A percentile compares a stretch with the other conserved stretches of the same genome.
phyloP scores from a whole-genome alignment of 805 yeast genomes.

The Blastobotrys terrestris region DNA sequence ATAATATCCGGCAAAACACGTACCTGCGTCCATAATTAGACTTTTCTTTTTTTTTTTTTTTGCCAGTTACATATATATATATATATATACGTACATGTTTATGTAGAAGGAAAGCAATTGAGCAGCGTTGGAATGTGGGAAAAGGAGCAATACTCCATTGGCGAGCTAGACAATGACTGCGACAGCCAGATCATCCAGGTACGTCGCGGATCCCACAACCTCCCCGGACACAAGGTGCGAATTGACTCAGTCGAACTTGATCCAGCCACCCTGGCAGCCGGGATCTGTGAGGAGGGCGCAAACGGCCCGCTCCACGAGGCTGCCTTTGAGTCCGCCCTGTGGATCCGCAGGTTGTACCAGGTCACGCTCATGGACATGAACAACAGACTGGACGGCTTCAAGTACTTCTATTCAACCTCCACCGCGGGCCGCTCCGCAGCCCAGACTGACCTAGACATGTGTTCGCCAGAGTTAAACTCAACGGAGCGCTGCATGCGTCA shows the following conservation, averaged over 20 bases:
- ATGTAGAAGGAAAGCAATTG: no score
- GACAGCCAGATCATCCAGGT: neutral
- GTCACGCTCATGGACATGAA: neutral
- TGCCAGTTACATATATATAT: no score
- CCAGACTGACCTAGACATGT: neutral
- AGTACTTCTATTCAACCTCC: neutral
- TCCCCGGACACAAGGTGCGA: neutral
- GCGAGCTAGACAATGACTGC: neutral
- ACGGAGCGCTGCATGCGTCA: neutral
- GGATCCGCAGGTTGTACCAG: neutral
- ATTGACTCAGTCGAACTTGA: neutral
- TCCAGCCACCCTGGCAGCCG: neutral
- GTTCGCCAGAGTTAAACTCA: neutral
- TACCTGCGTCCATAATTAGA: no score
- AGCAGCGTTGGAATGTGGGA: no score
- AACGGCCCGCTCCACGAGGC: neutral
- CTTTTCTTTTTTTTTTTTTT: no score
- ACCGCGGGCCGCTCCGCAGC: neutral
- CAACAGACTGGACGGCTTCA: neutral
- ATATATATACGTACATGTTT: no score
- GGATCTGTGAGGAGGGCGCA: neutral
- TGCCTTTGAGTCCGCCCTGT: neutral
- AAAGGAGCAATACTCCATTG: no score
- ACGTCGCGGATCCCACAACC: neutral
- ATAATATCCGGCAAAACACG: no score